These are phyloP conservation scores for Pseudogymnoascus sp. DNA, from an alignment of 2,329 filamentous ascomycete species.

Conservation along the genomic window DNA sequence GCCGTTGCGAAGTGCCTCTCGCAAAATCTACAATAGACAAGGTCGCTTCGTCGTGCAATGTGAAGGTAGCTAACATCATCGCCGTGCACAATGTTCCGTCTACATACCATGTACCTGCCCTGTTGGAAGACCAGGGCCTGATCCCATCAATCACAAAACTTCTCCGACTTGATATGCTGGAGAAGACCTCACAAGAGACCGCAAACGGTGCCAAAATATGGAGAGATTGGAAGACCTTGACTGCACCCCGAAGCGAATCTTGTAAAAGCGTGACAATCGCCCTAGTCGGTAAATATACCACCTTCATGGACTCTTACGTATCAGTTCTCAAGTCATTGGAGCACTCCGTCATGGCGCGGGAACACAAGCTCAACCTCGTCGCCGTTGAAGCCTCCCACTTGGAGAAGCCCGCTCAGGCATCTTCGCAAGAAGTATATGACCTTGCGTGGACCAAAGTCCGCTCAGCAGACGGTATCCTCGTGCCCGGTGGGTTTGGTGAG, in stretches of 20 bases:
- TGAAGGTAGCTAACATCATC: slow-evolving; percentile 76
- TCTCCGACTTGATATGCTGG: slow-evolving; percentile 55
- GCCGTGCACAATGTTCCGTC: slow-evolving; percentile 80
- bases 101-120: slow-evolving; percentile 87
- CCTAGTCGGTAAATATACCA: slow-evolving; percentile 86
- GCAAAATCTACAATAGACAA: slow-evolving; percentile 70
- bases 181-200: slow-evolving; percentile 44
- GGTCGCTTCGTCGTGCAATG: slow-evolving; percentile 81
- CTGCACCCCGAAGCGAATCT: slow-evolving; percentile 56
- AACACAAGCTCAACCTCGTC: slow-evolving; percentile 67
- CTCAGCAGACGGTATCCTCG: slow-evolving; percentile 53
- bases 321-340: slow-evolving; percentile 80
- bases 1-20: slow-evolving; percentile 74
- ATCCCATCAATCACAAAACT: slow-evolving; percentile 54
- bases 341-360: slow-evolving; percentile 81
- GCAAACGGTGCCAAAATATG: slow-evolving; percentile 62
- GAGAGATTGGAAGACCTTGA: slow-evolving; percentile 67
- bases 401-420: slow-evolving; percentile 54
- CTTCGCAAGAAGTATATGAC: slow-evolving; percentile 66
- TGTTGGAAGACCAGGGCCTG: slow-evolving; percentile 75
- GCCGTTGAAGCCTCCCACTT: slow-evolving; percentile 83
- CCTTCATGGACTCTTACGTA: slow-evolving; percentile 77
- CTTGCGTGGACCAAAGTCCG: slow-evolving; percentile 76
- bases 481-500: slow-evolving; percentile 57
- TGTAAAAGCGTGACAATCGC: slow-evolving; percentile 69